Evolutionary conservation across 345 rosid genomes (phyloP).

Genomic region (Ricinus communis): DNA sequence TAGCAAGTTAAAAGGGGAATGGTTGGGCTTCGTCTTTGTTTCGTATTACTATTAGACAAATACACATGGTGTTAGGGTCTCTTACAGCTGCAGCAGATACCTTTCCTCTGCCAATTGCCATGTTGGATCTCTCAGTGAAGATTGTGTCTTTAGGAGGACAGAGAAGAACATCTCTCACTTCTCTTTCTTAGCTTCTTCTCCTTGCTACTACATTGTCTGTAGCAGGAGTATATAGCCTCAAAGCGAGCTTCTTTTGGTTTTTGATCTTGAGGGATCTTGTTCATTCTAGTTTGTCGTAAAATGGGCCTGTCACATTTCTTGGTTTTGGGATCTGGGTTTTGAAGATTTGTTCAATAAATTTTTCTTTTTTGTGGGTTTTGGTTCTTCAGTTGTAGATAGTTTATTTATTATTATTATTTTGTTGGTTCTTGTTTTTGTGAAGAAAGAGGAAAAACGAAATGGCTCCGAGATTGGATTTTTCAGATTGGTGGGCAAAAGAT

Average conservation of each 20-base stretch:
- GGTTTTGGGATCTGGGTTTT: conserved; percentile 51
- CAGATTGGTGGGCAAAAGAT: conserved; percentile 66
- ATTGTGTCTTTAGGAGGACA: conserved; percentile 7
- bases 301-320: conserved; percentile 35
- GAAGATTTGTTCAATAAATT: conserved; percentile 18
- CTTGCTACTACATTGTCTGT: conserved; percentile 35
- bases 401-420: no score
- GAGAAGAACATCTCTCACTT: background rate
- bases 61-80: conserved; percentile 41
- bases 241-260: conserved; percentile 17
- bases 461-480: conserved; percentile 72
- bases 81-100: conserved; percentile 40
- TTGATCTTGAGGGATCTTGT: conserved; percentile 26
- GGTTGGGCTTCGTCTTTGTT: conserved; percentile 19
- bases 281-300: conserved; percentile 20
- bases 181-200: conserved; percentile 23
- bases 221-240: conserved; percentile 27
- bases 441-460: conserved; percentile 30
- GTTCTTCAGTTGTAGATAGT: background rate
- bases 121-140: conserved; percentile 27
- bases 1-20: conserved; percentile 13
- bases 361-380: background rate
- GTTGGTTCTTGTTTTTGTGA: background rate
- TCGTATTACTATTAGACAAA: conserved; percentile 29
- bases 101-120: conserved; percentile 47